A percentile compares a stretch with the other conserved stretches of the same genome.
These are phyloP conservation scores for Umbelopsis sp. DNA, from an alignment of 192 early-diverging fungal species.

Conservation along the genomic window DNA sequence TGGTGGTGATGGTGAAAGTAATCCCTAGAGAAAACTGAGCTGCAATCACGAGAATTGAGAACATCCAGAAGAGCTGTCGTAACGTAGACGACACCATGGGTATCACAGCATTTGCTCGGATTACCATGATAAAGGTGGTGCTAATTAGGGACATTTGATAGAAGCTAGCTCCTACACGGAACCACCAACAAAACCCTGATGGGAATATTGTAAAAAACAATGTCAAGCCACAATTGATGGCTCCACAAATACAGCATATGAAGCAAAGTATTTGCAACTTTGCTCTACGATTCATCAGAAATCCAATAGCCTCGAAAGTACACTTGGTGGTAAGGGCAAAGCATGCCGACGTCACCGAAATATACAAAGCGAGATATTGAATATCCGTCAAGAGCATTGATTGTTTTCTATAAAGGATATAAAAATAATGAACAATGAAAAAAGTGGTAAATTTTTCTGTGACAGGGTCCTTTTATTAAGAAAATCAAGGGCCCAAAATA, in stretches of 20 bases:
- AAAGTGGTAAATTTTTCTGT: neutral
- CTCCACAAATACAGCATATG: conserved; percentile 3
- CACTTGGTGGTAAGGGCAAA: neutral
- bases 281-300: neutral
- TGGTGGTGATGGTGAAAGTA: neutral
- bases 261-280: conserved; percentile 9
- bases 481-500: too few species aligned
- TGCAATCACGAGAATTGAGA: neutral
- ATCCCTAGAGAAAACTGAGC: neutral
- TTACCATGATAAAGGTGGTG: conserved; percentile 6
- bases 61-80: neutral
- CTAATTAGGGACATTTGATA: neutral
- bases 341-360: neutral
- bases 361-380: neutral
- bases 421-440: neutral
- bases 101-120: neutral
- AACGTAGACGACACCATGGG: neutral
- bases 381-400: neutral
- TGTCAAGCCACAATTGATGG: neutral
- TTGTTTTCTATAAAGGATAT: neutral
- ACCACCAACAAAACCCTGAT: conserved; percentile 4
- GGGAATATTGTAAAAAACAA: neutral
- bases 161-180: neutral
- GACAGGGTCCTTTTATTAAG: too few species aligned
- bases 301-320: conserved; percentile 1